Conservation (phyloP, 805 yeast genomes). For the Yarrowia sp. region DNA sequence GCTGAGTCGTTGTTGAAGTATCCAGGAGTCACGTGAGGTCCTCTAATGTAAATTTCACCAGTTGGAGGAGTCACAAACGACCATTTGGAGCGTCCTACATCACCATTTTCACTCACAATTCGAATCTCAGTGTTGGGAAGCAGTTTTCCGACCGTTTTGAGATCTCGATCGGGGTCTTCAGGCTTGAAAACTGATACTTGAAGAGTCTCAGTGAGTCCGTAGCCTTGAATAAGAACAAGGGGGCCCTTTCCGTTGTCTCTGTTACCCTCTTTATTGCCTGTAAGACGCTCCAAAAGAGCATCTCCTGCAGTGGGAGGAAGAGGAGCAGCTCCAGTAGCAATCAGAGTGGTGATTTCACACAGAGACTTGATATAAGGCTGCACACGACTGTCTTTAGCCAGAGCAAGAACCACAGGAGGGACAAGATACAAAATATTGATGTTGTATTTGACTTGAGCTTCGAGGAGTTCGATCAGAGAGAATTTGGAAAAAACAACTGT, state of each 20-base stretch:
- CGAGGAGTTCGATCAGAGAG: constrained; percentile 38
- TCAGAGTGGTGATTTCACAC: constrained; percentile 42
- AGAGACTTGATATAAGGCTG: constrained; percentile 46
- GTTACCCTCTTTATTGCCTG: constrained; percentile 35
- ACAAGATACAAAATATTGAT: constrained; percentile 45
- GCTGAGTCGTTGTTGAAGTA: constrained; percentile 52
- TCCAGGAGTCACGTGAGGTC: constrained; percentile 52
- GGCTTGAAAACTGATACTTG: constrained; percentile 26
- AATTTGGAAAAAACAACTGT: constrained; percentile 37
- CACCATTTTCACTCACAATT: background rate
- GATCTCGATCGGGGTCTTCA: background rate
- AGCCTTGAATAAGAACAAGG: constrained; percentile 27
- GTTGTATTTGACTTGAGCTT: constrained; percentile 34
- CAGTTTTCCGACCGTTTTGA: background rate
- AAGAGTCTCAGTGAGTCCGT: constrained; percentile 28
- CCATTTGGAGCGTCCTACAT: constrained; percentile 26
- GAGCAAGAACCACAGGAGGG: constrained; percentile 45
- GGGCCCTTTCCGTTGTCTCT: constrained; percentile 30
- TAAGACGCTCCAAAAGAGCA: constrained; percentile 27
- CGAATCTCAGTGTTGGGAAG: background rate
- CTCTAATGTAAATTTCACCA: constrained; percentile 54
- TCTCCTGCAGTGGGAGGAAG: constrained; percentile 33
- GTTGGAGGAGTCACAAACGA: constrained; percentile 27
- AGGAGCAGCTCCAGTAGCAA: constrained; percentile 51
- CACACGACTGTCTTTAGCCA: constrained; percentile 47